These are phyloP conservation scores for Polyrhizophydium stewartii DNA, from an alignment of 371 early-diverging fungal species.

Conservation along the genomic window DNA sequence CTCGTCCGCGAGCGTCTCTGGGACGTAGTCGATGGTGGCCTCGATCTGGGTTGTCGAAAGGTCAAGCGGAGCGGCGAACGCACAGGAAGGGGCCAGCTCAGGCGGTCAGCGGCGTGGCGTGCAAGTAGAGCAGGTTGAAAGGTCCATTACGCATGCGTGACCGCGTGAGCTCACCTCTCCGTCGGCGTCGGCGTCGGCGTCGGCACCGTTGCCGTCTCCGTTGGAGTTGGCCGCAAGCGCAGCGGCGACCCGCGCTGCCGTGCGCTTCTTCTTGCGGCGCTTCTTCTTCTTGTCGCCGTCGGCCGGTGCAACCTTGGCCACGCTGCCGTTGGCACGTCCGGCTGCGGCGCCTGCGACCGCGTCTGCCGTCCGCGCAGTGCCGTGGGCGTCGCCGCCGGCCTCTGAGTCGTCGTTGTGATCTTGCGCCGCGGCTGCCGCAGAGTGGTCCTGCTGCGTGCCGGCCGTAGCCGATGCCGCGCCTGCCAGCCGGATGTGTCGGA, in stretches of 20 bases:
- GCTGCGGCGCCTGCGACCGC: not conserved
- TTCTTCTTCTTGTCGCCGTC: conserved; percentile 10
- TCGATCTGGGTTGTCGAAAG: no score
- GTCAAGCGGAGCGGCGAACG: no score
- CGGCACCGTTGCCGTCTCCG: not conserved
- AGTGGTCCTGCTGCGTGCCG: not conserved
- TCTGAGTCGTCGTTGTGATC: not conserved
- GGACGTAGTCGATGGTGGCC: conserved; percentile 24
- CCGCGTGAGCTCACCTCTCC: no score
- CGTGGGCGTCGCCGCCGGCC: not conserved
- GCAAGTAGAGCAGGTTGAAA: no score
- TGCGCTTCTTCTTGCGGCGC: conserved; percentile 15
- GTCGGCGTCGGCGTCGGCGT: not conserved
- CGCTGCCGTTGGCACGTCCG: conserved; percentile 3
- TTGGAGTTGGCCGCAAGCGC: no score
- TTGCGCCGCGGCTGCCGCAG: not conserved
- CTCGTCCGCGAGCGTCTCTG: conserved; percentile 10
- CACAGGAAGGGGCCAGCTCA: no score
- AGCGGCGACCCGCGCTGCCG: not conserved
- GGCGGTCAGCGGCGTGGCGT: no score
- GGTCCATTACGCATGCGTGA: no score
- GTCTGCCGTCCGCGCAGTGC: not conserved
- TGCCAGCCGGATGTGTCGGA: conserved; percentile 9
- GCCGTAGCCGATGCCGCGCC: not conserved
- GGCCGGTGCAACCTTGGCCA: conserved; percentile 1